Evolutionary conservation across 148 eudicot species (phyloP).

Genomic region (Heliosperma pusillum): DNA sequence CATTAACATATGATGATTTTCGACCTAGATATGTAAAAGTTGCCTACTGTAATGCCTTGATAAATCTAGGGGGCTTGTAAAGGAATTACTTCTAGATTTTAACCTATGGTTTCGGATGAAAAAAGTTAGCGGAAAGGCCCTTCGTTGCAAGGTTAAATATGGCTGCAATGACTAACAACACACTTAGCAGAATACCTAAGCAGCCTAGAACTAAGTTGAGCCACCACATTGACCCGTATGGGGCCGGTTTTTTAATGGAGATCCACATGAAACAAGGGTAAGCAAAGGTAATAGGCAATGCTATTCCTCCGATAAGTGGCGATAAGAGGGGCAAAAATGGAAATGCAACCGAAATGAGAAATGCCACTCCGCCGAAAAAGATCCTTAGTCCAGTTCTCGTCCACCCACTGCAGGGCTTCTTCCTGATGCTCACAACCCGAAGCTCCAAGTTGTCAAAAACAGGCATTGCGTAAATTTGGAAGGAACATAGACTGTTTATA

Average conservation of each 20-base stretch:
- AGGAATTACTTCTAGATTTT: background rate
- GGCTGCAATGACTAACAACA: conserved; percentile 27
- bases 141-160: conserved; percentile 38
- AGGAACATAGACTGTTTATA: conserved; percentile 41
- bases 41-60: background rate
- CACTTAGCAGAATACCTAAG: conserved; percentile 37
- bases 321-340: conserved; percentile 51
- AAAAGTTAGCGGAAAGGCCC: conserved; percentile 58
- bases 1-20: background rate
- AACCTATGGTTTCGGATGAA: conserved; percentile 37
- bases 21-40: background rate
- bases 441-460: conserved; percentile 61
- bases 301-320: conserved; percentile 41
- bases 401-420: conserved; percentile 42
- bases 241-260: conserved; percentile 41
- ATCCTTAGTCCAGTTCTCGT: conserved; percentile 34
- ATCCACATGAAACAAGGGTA: conserved; percentile 81
- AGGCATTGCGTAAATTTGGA: conserved; percentile 57
- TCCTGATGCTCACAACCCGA: conserved; percentile 24
- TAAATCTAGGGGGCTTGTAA: background rate
- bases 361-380: conserved; percentile 51
- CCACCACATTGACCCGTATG: conserved; percentile 41
- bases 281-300: conserved; percentile 45
- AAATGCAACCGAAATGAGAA: conserved; percentile 47
- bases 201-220: conserved; percentile 47